phyloP scores from a whole-genome alignment of 2,329 filamentous ascomycete genomes.

The Diplocarpon mali region DNA sequence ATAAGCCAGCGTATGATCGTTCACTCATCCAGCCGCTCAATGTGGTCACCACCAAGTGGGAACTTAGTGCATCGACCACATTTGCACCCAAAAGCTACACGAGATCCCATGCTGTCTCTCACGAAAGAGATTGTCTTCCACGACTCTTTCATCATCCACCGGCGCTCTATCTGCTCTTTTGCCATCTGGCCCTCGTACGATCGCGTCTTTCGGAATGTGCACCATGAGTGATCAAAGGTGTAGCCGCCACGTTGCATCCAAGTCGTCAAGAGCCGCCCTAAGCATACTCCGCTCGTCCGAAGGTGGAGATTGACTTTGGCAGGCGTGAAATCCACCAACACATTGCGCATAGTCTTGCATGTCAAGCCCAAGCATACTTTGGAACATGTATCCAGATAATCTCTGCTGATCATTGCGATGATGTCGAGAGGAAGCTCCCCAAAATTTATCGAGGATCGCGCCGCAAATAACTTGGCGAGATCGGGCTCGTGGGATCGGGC shows the following conservation, averaged over 20 bases:
- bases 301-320: slow-evolving; percentile 6
- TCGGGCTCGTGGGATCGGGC: no score
- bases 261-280: slow-evolving; percentile 6
- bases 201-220: slow-evolving; percentile 5
- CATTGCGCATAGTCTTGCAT: slow-evolving; percentile 5
- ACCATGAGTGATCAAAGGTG: slow-evolving; percentile 7
- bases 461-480: no score
- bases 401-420: slow-evolving; percentile 1
- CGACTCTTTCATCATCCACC: slow-evolving; percentile 6
- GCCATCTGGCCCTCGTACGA: neutral
- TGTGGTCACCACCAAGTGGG: no score
- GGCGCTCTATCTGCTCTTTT: no score
- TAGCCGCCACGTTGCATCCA: slow-evolving; percentile 9
- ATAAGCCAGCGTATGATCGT: no score
- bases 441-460: neutral
- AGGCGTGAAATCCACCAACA: slow-evolving; percentile 5
- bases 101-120: slow-evolving; percentile 2
- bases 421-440: slow-evolving; percentile 8
- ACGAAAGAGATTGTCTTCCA: slow-evolving; percentile 3
- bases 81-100: slow-evolving; percentile 2
- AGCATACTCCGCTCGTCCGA: slow-evolving; percentile 1
- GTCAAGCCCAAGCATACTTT: slow-evolving; percentile 4
- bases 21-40: no score
- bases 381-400: slow-evolving; percentile 6
- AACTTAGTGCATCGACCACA: neutral